These are phyloP conservation scores for Rubus parviflorus DNA, from an alignment of 306 rosid species.

Conservation along the genomic window DNA sequence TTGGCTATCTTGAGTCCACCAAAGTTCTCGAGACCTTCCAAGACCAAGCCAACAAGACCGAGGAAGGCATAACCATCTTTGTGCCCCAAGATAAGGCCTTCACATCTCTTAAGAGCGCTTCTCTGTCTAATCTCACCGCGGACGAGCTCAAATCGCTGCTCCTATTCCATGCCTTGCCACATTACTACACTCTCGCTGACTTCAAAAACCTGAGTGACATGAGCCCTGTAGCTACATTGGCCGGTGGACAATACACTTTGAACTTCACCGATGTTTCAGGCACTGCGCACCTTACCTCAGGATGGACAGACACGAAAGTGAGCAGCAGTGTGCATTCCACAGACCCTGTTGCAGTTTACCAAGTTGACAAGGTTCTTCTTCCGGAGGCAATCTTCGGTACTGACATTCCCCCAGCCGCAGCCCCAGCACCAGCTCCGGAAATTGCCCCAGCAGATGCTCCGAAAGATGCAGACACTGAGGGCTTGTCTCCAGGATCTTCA, in stretches of 20 bases:
- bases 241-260: constrained; percentile 69
- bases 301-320: constrained; percentile 82
- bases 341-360: constrained; percentile 78
- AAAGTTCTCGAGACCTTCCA: constrained; percentile 83
- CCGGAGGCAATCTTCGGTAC: constrained; percentile 92
- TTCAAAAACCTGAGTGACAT: constrained; percentile 64
- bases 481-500: constrained; percentile 53
- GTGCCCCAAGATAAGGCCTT: constrained; percentile 77
- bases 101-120: constrained; percentile 53
- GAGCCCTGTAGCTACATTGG: constrained; percentile 67
- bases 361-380: constrained; percentile 74
- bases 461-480: constrained; percentile 21
- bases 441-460: constrained; percentile 80
- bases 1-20: constrained; percentile 64
- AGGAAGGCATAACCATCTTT: constrained; percentile 86
- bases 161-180: constrained; percentile 84
- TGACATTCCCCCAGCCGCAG: constrained; percentile 70
- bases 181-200: constrained; percentile 73
- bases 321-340: constrained; percentile 82
- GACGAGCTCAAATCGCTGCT: constrained; percentile 69
- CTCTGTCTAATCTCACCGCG: constrained; percentile 64
- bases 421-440: constrained; percentile 84
- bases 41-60: constrained; percentile 91
- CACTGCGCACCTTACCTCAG: constrained; percentile 53
- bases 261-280: constrained; percentile 83